Evolutionary conservation across 768 basidiomycete species (phyloP).

Genomic region (Pulveroboletus ravenelii): DNA sequence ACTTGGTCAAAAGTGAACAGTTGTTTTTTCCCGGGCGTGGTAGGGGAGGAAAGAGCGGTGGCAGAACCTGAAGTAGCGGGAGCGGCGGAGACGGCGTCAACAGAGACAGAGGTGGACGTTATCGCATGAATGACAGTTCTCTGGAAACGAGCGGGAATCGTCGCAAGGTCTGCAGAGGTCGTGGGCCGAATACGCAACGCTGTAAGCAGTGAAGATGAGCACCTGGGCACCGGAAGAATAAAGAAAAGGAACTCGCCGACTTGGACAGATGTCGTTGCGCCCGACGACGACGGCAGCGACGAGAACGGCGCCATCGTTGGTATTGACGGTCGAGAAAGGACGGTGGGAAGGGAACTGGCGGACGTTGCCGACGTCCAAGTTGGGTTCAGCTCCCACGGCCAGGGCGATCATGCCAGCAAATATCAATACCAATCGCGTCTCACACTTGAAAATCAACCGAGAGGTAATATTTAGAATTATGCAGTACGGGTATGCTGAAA

Average conservation of each 20-base stretch:
- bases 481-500: slow-evolving; percentile 34
- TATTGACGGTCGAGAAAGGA: slow-evolving; percentile 4
- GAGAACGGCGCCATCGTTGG: slow-evolving; percentile 67
- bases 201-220: slow-evolving; percentile 25
- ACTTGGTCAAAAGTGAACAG: slow-evolving; percentile 93
- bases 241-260: slow-evolving; percentile 61
- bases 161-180: slow-evolving; percentile 74
- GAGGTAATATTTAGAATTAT: slow-evolving; percentile 24
- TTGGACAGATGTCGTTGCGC: slow-evolving; percentile 84
- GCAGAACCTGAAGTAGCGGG: slow-evolving; percentile 49
- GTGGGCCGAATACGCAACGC: slow-evolving; percentile 90
- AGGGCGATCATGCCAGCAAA: neutral
- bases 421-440: neutral
- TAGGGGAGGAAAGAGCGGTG: slow-evolving; percentile 42
- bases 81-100: slow-evolving; percentile 63
- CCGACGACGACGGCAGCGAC: slow-evolving; percentile 57
- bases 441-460: slow-evolving; percentile 1
- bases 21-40: slow-evolving; percentile 68
- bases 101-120: slow-evolving; percentile 70
- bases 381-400: slow-evolving; percentile 25
- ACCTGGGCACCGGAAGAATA: neutral
- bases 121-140: slow-evolving; percentile 78
- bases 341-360: slow-evolving; percentile 28
- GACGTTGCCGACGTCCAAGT: slow-evolving; percentile 23
- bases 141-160: slow-evolving; percentile 93